Evolutionary conservation across 495 filamentous ascomycete genomes (phyloP), one percentile per base, ranked within the genome.

Genomic region (Aeminium ludgeri): DNA sequence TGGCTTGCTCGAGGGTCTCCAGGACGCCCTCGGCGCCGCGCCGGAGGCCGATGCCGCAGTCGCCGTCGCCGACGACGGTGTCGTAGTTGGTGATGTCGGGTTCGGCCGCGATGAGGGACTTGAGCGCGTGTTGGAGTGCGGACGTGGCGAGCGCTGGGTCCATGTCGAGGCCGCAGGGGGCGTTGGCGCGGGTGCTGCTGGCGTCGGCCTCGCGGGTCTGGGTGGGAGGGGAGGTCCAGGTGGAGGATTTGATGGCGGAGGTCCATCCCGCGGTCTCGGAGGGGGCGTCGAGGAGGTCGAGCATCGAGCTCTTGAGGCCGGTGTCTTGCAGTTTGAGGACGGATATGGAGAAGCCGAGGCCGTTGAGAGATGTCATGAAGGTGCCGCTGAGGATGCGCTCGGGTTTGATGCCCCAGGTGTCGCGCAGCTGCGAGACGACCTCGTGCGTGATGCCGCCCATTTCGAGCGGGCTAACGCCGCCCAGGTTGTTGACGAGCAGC

Each of bases 41-140:
- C 63, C 83, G 84, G 30, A 97, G 65, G 0, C 85, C 85, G 20
- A 85, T 77, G 1, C 89, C 89, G 58, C 89, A 97, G 62, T 97
- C 89, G 31, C 89, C 89, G 57, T 97, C 89, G 36, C 89, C 89
- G 36, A 94, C 85, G 19, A 92, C 72, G 1, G 84, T 91, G 55
- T 97, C 89, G 56, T 76, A 95, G 40, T 68, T 75, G 6, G 91
- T 95, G 20, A 96, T 71, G 41, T 86, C 74, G 3, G 81, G 74
- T 53, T 97, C 89, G 1, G 73, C 81, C 0, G 63, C 67, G 44
- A 95, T 80, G 33, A 96, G 57, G 32, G 65, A 65, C 37, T 80
- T 61, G 11, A 95, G 65, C 2, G 70, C 87, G n/a, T 67, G 56
- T n/a, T 60, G 61, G 6, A 96, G 62, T 8, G 68, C 68, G 28